Conservation (phyloP, 2,329 filamentous ascomycete species). For the Neonectria faginata region DNA sequence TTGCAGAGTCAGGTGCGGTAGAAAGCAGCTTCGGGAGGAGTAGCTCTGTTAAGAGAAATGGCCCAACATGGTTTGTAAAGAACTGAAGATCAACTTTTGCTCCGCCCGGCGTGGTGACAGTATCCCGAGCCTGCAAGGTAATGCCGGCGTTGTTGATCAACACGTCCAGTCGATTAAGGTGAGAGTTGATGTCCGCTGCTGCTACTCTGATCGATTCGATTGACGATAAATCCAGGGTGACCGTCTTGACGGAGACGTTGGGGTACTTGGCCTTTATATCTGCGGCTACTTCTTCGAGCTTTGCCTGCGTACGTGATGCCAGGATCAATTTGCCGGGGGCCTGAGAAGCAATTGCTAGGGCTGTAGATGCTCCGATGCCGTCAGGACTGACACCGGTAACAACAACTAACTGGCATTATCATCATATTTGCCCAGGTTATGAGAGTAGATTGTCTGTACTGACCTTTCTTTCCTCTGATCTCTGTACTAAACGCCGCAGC, state of each 20-base stretch:
- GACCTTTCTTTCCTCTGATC: conserved; percentile 25
- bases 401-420: conserved; percentile 9
- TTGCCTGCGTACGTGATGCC: conserved; percentile 23
- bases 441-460: neutral
- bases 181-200: conserved; percentile 2
- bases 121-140: conserved; percentile 15
- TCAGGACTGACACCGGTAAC: conserved; percentile 26
- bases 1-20: neutral
- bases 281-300: conserved; percentile 7
- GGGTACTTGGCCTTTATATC: conserved; percentile 13
- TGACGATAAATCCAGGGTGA: conserved; percentile 25
- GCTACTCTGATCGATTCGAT: conserved; percentile 17
- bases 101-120: conserved; percentile 7
- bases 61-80: conserved; percentile 53
- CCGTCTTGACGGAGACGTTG: neutral
- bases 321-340: conserved; percentile 16
- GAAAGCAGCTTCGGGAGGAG: conserved; percentile 49
- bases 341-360: conserved; percentile 24
- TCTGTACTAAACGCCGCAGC: conserved; percentile 9
- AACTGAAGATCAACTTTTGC: conserved; percentile 39
- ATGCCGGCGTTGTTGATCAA: conserved; percentile 35
- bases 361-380: conserved; percentile 22
- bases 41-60: conserved; percentile 55
- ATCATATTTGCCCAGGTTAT: neutral
- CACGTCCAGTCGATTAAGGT: conserved; percentile 20